These are phyloP conservation scores for Tylopilus intermedius DNA, from an alignment of 768 basidiomycete genomes.

Conservation along the genomic window DNA sequence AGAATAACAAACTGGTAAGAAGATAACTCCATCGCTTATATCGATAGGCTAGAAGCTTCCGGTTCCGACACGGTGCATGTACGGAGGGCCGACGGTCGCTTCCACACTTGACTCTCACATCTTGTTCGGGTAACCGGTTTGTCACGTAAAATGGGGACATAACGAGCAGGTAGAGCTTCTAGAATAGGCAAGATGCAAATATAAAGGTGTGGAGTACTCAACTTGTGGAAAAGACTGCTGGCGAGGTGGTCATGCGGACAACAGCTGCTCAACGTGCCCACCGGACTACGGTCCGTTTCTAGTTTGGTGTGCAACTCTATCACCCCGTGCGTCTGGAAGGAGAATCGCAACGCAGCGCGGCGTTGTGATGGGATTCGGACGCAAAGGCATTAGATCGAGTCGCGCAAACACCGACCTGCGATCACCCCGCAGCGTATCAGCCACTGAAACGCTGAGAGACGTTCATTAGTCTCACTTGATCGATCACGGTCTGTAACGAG, in stretches of 20 bases:
- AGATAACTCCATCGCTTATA: conserved; percentile 10
- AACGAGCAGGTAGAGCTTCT: background rate
- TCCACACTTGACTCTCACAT: background rate
- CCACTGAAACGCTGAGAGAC: background rate
- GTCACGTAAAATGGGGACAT: background rate
- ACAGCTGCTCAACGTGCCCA: background rate
- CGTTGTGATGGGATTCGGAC: background rate
- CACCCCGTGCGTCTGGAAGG: background rate
- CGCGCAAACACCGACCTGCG: background rate
- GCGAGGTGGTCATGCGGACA: conserved; percentile 11
- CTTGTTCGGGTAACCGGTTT: background rate
- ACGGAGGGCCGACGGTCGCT: background rate
- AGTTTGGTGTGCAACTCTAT: background rate
- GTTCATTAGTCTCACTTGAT: background rate
- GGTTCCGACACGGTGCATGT: conserved; percentile 6
- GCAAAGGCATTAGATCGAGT: background rate
- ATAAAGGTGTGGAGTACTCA: background rate
- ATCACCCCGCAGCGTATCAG: background rate
- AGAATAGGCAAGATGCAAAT: conserved; percentile 5
- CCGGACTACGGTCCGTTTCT: background rate
- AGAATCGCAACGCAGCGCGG: background rate
- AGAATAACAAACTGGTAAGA: conserved; percentile 2
- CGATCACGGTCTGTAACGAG: background rate
- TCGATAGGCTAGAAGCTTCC: conserved; percentile 1
- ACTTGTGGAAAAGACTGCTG: background rate